Evolutionary conservation across 1,284 basidiomycete species (phyloP), one percentile per base, ranked within the genome.

Genomic region (Rhodotorula sp.): DNA sequence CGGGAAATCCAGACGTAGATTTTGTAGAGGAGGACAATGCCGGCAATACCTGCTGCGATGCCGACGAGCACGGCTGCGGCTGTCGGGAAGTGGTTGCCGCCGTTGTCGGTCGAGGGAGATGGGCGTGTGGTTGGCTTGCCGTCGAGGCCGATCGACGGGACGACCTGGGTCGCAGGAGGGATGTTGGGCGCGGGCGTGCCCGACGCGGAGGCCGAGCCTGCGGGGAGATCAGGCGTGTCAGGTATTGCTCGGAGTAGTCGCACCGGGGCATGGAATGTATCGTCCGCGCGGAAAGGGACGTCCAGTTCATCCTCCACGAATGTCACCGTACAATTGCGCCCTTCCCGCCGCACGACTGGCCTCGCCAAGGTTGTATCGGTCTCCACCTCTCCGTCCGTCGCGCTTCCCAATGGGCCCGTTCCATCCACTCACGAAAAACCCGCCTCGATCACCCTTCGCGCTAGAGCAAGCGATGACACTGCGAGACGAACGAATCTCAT

Each of bases 21-120:
- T 26, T 56, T 65, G 68, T 76, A 77, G 8, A 57, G 62, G 55
- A 73, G 10, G 53, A 73, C 56, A 46, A 73, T 28, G 18, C 34
- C 59, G 48, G 64, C 59, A 46, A 72, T 18, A 18, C 68, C 73
- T 3, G 55, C 71, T n/a, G 72, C 46, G 48, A 77, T 64, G 55
- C 67, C 62, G 53, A 76, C 47, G 53, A 75, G 60, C 18, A 62
- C 70, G 61, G 74, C 70, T 1, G 76, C 76, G 8, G 72, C 72
- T 7, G 68, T 51, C 8, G 76, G 76, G 56, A 76, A 76, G 9
- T 40, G 28, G 52, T 67, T 40, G 46, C 57, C 58, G 24, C 65
- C 65, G 22, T 67, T 60, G 48, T 65, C 60, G 13, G 46, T 24
- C 10, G 64, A 56, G 0, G 64, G 16, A 0, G 60, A 30, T 5